Evolutionary conservation across 208 protist species (phyloP).

Genomic region (Willaertia magna): DNA sequence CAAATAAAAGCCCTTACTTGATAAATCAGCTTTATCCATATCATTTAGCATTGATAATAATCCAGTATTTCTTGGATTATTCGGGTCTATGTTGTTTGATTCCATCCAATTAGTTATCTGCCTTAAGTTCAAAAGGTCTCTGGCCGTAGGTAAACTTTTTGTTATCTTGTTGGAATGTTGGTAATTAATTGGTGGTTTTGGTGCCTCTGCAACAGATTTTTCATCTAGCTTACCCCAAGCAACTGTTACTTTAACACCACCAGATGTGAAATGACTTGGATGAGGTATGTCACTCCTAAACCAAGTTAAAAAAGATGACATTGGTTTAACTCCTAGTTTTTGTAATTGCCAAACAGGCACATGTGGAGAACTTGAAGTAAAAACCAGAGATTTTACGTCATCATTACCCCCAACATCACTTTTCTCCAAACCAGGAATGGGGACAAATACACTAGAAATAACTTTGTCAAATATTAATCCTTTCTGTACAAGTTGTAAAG

Average conservation of each 20-base stretch:
- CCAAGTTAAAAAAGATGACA: background rate
- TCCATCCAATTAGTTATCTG: background rate
- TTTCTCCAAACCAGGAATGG: background rate
- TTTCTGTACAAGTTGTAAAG: background rate
- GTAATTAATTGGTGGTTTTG: background rate
- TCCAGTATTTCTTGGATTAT: constrained; percentile 3
- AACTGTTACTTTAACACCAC: background rate
- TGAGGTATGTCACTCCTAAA: background rate
- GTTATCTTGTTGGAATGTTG: no score
- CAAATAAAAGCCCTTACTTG: background rate
- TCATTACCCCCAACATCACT: background rate
- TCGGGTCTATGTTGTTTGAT: background rate
- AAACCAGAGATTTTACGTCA: background rate
- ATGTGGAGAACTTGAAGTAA: background rate
- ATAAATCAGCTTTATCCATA: background rate
- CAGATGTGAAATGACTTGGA: background rate
- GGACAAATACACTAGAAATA: background rate
- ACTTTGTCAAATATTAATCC: background rate
- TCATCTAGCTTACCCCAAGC: background rate
- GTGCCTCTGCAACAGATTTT: background rate
- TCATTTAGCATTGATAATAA: background rate
- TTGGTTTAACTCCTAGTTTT: background rate
- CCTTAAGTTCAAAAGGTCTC: background rate
- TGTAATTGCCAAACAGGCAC: background rate
- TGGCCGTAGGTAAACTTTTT: background rate